Percentiles rank a stretch among this genome's conserved stretches.
These are phyloP conservation scores for Entrophospora sp. DNA, from an alignment of 192 early-diverging fungal genomes.

Conservation along the genomic window DNA sequence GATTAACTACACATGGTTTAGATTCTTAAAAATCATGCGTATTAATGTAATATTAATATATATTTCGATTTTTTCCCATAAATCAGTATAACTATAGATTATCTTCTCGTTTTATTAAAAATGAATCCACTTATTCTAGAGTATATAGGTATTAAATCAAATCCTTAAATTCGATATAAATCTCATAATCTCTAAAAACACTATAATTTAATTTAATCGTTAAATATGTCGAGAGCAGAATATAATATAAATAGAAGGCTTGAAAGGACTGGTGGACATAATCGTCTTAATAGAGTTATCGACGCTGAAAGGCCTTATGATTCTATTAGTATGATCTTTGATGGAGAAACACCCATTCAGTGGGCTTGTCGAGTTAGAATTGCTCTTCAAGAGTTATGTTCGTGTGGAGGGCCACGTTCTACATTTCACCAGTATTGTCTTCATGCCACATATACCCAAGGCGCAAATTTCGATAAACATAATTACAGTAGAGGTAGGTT, in stretches of 20 bases:
- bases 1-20: too few species aligned
- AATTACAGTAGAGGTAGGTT: constrained; percentile 4
- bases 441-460: not conserved
- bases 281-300: constrained; percentile 3
- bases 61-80: too few species aligned
- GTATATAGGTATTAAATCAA: not conserved
- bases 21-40: too few species aligned
- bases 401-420: not conserved
- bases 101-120: too few species aligned
- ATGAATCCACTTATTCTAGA: not conserved
- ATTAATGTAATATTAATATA: too few species aligned
- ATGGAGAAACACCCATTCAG: not conserved
- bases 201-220: not conserved
- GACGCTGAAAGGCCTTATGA: not conserved
- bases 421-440: not conserved
- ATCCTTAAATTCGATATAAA: too few species aligned
- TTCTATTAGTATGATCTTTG: not conserved
- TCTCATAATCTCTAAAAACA: not conserved
- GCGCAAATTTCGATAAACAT: constrained; percentile 5
- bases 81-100: too few species aligned
- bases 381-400: not conserved
- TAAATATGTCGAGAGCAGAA: not conserved
- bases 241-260: not conserved
- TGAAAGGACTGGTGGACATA: constrained; percentile 3
- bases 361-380: not conserved